phyloP scores from a whole-genome alignment of 805 yeast genomes.

The Monosporozyma servazzii region DNA sequence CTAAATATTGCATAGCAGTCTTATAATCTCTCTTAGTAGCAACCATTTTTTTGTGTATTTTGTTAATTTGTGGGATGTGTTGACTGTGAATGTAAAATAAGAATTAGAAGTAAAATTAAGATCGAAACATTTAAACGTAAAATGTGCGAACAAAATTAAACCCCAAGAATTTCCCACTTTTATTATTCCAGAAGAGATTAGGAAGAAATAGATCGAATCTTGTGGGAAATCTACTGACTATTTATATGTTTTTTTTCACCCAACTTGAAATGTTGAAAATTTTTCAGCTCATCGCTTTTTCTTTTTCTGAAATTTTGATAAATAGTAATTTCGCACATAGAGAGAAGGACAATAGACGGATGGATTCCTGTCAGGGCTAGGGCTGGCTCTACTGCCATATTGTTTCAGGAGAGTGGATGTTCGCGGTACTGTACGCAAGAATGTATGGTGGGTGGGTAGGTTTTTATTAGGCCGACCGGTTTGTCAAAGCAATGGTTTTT shows the following conservation, averaged over 20 bases:
- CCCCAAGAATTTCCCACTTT: constrained; percentile 1
- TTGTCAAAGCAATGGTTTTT: no score
- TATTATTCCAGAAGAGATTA: not conserved
- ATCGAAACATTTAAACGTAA: not conserved
- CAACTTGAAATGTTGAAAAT: not conserved
- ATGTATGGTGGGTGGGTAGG: no score
- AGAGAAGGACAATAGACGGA: not conserved
- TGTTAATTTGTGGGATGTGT: not conserved
- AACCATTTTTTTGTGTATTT: constrained; percentile 8
- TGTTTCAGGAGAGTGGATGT: no score
- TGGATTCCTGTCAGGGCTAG: no score
- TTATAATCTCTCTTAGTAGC: constrained; percentile 34
- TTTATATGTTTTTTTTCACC: not conserved
- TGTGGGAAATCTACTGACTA: not conserved
- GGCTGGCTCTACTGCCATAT: no score
- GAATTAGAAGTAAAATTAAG: not conserved
- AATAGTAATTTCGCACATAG: not conserved
- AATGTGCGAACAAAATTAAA: not conserved
- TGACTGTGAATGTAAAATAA: not conserved
- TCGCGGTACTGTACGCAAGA: no score
- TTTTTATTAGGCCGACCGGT: no score
- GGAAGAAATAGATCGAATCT: not conserved
- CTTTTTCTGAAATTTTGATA: not conserved
- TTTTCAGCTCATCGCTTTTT: not conserved
- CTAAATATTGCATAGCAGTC: constrained; percentile 60